A percentile compares a stretch with the other conserved stretches of the same genome.
Conservation (phyloP, 768 basidiomycete species). For the Termitomyces sp. region DNA sequence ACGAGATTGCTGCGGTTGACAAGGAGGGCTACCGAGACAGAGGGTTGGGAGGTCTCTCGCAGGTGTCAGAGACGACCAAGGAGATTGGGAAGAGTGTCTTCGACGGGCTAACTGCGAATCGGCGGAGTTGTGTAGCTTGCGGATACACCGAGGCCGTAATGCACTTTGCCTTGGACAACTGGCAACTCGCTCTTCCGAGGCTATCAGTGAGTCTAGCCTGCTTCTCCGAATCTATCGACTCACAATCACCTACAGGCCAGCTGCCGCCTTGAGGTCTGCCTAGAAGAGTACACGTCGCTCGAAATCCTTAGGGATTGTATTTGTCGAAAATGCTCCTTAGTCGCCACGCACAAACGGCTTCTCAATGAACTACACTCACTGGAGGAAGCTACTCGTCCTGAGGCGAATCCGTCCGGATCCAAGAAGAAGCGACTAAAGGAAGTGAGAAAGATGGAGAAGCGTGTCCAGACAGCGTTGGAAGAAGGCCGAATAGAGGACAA, state of each 20-base stretch:
- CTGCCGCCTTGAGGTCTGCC: constrained; percentile 77
- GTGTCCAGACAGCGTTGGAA: constrained; percentile 62
- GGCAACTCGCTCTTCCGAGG: constrained; percentile 75
- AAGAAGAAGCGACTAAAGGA: constrained; percentile 79
- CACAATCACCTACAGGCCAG: constrained; percentile 39
- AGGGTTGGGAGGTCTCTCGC: constrained; percentile 59
- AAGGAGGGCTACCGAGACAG: constrained; percentile 69
- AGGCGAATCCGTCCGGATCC: constrained; percentile 54
- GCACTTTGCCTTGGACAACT: constrained; percentile 86
- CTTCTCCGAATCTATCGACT: neutral
- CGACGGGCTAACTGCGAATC: constrained; percentile 88
- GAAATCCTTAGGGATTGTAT: constrained; percentile 90
- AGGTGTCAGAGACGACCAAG: constrained; percentile 17
- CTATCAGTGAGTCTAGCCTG: constrained; percentile 47
- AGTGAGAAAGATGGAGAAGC: constrained; percentile 59
- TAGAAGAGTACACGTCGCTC: constrained; percentile 85
- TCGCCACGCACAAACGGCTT: constrained; percentile 70
- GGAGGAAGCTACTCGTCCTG: constrained; percentile 38
- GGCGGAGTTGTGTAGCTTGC: constrained; percentile 84
- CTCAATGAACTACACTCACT: constrained; percentile 61
- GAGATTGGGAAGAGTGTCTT: constrained; percentile 71
- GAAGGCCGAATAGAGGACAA: constrained; percentile 84
- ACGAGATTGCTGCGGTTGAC: constrained; percentile 74
- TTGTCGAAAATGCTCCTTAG: constrained; percentile 87
- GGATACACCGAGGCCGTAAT: constrained; percentile 94